A percentile compares a stretch with the other conserved stretches of the same genome.
phyloP scores from a whole-genome alignment of 2,329 filamentous ascomycete genomes.

The Metarhizium album region DNA sequence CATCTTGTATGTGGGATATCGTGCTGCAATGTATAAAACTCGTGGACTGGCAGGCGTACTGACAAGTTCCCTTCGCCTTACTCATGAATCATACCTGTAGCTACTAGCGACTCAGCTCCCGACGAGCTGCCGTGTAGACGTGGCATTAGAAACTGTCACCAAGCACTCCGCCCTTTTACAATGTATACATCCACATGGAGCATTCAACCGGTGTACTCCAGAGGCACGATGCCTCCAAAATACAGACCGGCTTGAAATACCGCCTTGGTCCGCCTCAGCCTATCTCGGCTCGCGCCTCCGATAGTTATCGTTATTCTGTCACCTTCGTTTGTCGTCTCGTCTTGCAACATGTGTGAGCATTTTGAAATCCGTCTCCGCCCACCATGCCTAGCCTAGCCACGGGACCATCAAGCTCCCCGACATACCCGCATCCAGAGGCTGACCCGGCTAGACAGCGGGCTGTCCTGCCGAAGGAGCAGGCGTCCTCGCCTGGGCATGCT shows the following conservation, averaged over 20 bases:
- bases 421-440: not conserved
- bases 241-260: not conserved
- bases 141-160: not conserved
- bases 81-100: not conserved
- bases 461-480: slow-evolving; percentile 1
- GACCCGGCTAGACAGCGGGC: slow-evolving; percentile 2
- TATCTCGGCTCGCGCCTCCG: not conserved
- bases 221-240: not conserved
- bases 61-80: not conserved
- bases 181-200: not conserved
- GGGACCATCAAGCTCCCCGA: not conserved
- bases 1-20: not conserved
- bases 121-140: not conserved
- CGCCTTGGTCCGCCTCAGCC: too few species aligned
- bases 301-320: not conserved
- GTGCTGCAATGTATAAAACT: not conserved
- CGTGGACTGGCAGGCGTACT: not conserved
- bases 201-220: not conserved
- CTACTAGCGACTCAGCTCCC: not conserved
- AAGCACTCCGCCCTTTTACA: not conserved
- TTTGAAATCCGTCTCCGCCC: not conserved
- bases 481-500: slow-evolving; percentile 10
- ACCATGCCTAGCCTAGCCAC: not conserved
- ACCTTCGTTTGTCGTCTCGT: not conserved
- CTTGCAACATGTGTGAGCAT: not conserved